Conservation (phyloP, 106 monocot species). For the Posidonia australis region DNA sequence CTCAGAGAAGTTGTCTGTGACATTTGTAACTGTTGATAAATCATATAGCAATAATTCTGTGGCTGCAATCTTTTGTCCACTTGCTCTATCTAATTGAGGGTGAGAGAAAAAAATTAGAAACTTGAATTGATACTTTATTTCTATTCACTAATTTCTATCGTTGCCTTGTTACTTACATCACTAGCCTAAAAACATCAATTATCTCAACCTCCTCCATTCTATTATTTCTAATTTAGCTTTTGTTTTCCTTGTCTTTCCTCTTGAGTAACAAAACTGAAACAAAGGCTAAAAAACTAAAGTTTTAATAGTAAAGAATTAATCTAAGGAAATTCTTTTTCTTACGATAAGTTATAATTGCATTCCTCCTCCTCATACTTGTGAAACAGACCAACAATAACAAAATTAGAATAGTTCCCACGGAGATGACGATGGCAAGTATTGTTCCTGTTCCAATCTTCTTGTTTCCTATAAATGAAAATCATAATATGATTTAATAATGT, state of each 20-base stretch:
- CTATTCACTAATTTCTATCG: no score
- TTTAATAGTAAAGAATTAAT: background rate
- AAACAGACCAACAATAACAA: background rate
- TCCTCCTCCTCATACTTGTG: background rate
- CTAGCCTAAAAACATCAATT: no score
- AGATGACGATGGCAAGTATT: background rate
- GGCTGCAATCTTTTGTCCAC: background rate
- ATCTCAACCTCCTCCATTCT: no score
- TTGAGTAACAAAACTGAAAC: background rate
- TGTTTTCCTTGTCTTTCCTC: no score
- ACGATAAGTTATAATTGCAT: background rate
- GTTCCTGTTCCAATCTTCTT: background rate
- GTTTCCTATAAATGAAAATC: background rate
- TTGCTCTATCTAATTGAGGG: background rate
- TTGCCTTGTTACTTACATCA: no score
- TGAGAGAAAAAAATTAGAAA: background rate
- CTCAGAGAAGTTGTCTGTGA: background rate
- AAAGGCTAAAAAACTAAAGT: background rate
- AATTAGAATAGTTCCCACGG: background rate
- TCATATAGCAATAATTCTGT: conserved; percentile 1
- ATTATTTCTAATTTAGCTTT: no score
- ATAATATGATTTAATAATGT: no score
- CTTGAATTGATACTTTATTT: no score
- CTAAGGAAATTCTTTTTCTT: background rate
- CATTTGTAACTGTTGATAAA: background rate